A percentile compares a stretch with the other conserved stretches of the same genome.
phyloP scores from a whole-genome alignment of 1,284 basidiomycete genomes.

The Cutaneotrichosporon dermatis region DNA sequence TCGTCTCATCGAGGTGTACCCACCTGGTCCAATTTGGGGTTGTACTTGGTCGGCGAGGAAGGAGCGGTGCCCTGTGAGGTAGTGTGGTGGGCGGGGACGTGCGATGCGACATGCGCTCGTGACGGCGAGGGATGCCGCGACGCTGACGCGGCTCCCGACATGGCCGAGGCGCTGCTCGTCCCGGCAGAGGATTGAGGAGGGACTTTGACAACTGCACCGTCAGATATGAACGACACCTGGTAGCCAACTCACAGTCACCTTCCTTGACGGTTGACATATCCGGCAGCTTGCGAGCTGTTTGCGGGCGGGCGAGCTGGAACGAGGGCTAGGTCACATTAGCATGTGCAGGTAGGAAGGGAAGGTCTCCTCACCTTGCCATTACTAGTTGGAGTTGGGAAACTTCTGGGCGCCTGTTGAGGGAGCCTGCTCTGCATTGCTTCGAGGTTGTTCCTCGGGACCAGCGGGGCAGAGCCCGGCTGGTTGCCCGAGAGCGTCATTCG shows the following conservation, averaged over 20 bases:
- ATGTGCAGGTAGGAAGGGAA: background rate
- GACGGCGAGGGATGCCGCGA: too few species aligned
- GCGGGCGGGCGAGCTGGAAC: constrained; percentile 3
- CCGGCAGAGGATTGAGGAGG: too few species aligned
- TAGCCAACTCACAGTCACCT: background rate
- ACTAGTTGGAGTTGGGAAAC: background rate
- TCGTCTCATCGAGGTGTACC: background rate
- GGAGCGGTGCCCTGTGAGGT: background rate
- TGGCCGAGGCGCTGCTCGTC: too few species aligned
- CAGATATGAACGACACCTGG: too few species aligned
- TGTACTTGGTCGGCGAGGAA: background rate
- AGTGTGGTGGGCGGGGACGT: too few species aligned
- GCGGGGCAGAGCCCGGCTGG: background rate
- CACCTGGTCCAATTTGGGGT: constrained; percentile 3
- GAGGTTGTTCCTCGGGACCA: constrained; percentile 8
- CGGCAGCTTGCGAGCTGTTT: background rate
- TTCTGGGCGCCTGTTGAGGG: background rate
- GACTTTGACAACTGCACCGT: too few species aligned
- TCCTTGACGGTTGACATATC: background rate
- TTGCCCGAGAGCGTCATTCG: background rate
- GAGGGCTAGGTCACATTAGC: background rate
- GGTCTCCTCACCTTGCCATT: background rate
- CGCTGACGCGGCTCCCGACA: too few species aligned
- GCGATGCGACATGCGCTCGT: too few species aligned
- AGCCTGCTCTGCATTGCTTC: background rate